Evolutionary conservation across 2,329 filamentous ascomycete genomes (phyloP).

Genomic region (Colletotrichum zoysiae): DNA sequence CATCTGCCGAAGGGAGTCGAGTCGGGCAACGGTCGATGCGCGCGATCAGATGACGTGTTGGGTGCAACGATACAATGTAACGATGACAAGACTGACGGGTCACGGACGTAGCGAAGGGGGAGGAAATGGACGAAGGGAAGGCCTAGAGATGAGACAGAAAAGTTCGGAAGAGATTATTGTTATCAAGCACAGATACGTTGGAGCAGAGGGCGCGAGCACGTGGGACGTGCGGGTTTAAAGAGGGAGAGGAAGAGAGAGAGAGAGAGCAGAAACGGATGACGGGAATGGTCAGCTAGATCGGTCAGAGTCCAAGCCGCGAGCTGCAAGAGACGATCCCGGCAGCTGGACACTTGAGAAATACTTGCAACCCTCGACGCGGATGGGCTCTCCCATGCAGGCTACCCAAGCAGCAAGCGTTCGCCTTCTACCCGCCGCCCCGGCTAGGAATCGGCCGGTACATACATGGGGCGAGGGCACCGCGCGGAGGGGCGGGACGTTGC

Average conservation of each 20-base stretch:
- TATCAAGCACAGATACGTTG: background rate
- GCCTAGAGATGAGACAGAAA: constrained; percentile 11
- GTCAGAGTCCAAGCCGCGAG: background rate
- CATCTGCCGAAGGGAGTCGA: background rate
- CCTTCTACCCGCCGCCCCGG: background rate
- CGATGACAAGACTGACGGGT: background rate
- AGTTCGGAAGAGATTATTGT: constrained; percentile 12
- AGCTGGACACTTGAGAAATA: constrained; percentile 7
- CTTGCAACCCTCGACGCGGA: background rate
- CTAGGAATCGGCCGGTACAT: constrained; percentile 2
- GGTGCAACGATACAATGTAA: background rate
- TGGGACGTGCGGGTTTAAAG: constrained; percentile 38
- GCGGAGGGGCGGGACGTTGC: background rate
- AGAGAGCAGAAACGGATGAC: constrained; percentile 1
- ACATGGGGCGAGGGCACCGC: background rate
- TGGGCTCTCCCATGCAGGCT: constrained; percentile 3
- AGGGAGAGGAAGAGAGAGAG: background rate
- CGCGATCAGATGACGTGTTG: background rate
- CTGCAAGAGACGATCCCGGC: constrained; percentile 1
- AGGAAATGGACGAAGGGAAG: constrained; percentile 4
- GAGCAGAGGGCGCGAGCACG: constrained; percentile 13
- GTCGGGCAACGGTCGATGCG: background rate
- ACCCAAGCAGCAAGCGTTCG: background rate
- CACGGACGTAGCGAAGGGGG: background rate
- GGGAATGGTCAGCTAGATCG: constrained; percentile 20